A percentile compares a stretch with the other conserved stretches of the same genome.
Conservation (phyloP, 2,329 filamentous ascomycete genomes). For the Orbilia brochopaga region DNA sequence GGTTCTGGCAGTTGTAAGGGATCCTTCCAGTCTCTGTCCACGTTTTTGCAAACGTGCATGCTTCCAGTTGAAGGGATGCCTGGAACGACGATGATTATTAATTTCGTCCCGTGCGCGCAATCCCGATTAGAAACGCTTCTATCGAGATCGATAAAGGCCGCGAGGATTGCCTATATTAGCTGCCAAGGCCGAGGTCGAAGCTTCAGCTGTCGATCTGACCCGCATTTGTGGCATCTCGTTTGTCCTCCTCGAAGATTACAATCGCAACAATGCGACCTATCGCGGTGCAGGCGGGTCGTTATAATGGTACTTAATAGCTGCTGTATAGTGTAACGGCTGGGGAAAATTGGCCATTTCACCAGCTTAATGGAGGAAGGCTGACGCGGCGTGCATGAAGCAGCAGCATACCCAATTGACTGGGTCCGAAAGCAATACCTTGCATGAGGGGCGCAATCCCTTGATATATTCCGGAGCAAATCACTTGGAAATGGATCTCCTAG, state of each 20-base stretch:
- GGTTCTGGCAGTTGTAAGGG: neutral
- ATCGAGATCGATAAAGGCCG: neutral
- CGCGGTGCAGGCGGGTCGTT: too few species aligned
- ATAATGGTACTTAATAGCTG: too few species aligned
- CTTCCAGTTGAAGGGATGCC: neutral
- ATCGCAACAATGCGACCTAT: too few species aligned
- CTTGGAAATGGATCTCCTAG: too few species aligned
- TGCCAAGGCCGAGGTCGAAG: neutral
- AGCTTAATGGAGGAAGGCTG: conserved; percentile 10
- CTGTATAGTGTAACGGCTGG: neutral
- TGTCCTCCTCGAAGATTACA: too few species aligned
- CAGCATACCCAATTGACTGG: conserved; percentile 3
- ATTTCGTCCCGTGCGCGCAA: neutral
- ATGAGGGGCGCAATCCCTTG: conserved; percentile 19
- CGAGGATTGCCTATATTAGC: neutral
- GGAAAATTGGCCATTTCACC: neutral
- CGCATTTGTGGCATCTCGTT: neutral
- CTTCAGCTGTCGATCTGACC: neutral
- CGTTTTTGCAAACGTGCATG: conserved; percentile 1
- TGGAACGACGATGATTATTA: neutral
- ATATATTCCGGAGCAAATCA: conserved; percentile 20
- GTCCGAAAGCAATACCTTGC: conserved; percentile 34
- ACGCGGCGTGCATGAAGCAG: conserved; percentile 5
- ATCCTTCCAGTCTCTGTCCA: neutral
- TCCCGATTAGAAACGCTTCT: neutral